phyloP scores from a whole-genome alignment of 2,329 filamentous ascomycete genomes.

The Hirsutella thompsonii region DNA sequence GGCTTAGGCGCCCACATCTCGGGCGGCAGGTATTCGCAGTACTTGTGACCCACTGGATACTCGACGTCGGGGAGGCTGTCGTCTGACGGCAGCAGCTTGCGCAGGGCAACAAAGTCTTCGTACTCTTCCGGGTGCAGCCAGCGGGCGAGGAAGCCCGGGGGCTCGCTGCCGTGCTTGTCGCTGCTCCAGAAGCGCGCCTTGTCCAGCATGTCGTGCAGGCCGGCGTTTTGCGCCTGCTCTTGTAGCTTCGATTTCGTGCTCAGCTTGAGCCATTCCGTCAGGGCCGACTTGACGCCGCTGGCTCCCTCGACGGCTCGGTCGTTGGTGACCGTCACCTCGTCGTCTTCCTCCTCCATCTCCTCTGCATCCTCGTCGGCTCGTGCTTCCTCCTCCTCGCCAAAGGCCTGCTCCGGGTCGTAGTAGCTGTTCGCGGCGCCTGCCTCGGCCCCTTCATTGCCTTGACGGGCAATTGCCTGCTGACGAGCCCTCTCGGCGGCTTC shows the following conservation, averaged over 20 bases:
- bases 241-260: conserved; percentile 23
- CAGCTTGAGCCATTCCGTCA: conserved; percentile 20
- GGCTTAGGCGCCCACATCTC: conserved; percentile 45
- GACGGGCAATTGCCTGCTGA: conserved; percentile 11
- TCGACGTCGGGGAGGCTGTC: conserved; percentile 24
- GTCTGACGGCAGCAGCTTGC: conserved; percentile 52
- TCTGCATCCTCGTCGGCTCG: conserved; percentile 14
- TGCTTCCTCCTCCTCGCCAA: conserved; percentile 20
- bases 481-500: conserved; percentile 27
- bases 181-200: conserved; percentile 14
- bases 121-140: conserved; percentile 73
- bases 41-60: conserved; percentile 38
- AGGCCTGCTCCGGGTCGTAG: conserved; percentile 20
- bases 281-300: conserved; percentile 16
- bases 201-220: conserved; percentile 13
- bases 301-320: conserved; percentile 25
- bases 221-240: conserved; percentile 11
- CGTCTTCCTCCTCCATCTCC: conserved; percentile 8
- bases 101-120: conserved; percentile 57
- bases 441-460: conserved; percentile 2
- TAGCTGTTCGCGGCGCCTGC: conserved; percentile 20
- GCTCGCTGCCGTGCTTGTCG: conserved; percentile 12
- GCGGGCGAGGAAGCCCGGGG: conserved; percentile 42
- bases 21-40: conserved; percentile 57
- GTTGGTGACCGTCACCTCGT: conserved; percentile 9